Conservation (phyloP, 345 rosid species). For the Salix brachista region DNA sequence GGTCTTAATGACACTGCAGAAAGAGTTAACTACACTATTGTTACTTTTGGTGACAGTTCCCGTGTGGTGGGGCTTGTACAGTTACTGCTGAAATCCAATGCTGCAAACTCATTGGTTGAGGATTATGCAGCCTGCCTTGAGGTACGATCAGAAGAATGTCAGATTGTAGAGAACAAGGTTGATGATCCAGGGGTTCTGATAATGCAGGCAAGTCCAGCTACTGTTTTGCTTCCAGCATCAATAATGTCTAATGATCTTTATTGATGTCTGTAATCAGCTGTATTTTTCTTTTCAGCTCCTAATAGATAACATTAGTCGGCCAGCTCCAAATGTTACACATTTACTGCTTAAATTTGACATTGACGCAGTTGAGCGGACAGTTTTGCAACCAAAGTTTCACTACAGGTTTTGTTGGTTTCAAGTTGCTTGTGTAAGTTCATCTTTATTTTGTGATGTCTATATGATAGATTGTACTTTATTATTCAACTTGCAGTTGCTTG, state of each 20-base stretch:
- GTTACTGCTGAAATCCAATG: conserved; percentile 69
- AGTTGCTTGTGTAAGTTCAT: neutral
- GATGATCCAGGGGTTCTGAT: conserved; percentile 85
- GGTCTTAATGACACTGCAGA: neutral
- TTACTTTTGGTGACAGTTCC: conserved; percentile 48
- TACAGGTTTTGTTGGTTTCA: conserved; percentile 58
- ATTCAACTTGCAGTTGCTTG: conserved; percentile 62
- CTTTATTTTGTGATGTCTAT: conserved; percentile 4
- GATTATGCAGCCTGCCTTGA: conserved; percentile 96
- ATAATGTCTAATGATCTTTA: neutral
- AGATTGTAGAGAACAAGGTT: conserved; percentile 54
- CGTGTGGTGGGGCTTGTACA: conserved; percentile 91
- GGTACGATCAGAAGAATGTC: conserved; percentile 68
- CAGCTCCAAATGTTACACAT: conserved; percentile 90
- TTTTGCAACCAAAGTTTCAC: conserved; percentile 87
- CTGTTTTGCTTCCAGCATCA: neutral
- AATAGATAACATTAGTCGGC: conserved; percentile 73
- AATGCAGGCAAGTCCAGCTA: conserved; percentile 61
- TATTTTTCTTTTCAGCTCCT: conserved; percentile 57
- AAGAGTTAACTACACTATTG: neutral
- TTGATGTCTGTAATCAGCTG: neutral
- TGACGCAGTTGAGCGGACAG: conserved; percentile 71
- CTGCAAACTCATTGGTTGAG: conserved; percentile 62
- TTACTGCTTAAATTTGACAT: conserved; percentile 87
- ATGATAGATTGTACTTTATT: conserved; percentile 3